These are phyloP conservation scores for Chlorociboria aeruginascens DNA, from an alignment of 495 filamentous ascomycete species.

Conservation along the genomic window DNA sequence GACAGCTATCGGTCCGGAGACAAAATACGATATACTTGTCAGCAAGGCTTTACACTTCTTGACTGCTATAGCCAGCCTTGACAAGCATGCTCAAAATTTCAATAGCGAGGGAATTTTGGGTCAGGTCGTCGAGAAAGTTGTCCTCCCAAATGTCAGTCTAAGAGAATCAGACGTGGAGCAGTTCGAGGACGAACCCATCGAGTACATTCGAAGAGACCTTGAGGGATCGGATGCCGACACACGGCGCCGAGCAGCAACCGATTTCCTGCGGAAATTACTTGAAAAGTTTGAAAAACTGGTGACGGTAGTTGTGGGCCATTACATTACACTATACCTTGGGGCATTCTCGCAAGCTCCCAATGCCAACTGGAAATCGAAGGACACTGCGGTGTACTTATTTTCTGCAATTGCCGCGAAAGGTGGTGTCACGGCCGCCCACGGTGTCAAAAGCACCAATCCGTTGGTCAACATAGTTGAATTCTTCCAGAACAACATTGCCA, in stretches of 20 bases:
- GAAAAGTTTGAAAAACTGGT: constrained; percentile 77
- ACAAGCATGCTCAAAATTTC: constrained; percentile 72
- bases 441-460: constrained; percentile 78
- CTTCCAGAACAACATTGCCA: constrained; percentile 80
- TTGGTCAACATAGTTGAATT: constrained; percentile 81
- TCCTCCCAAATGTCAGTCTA: constrained; percentile 82
- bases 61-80: constrained; percentile 70
- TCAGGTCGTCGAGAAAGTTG: constrained; percentile 87
- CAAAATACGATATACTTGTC: constrained; percentile 90
- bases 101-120: constrained; percentile 60
- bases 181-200: constrained; percentile 97
- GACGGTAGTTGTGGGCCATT: constrained; percentile 66
- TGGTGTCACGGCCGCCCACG: constrained; percentile 66
- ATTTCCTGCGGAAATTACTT: constrained; percentile 80
- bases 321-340: constrained; percentile 65
- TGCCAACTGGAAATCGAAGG: constrained; percentile 88
- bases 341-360: constrained; percentile 57
- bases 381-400: constrained; percentile 92
- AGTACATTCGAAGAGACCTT: constrained; percentile 91
- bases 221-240: constrained; percentile 96
- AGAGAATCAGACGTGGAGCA: constrained; percentile 89
- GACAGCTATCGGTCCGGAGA: constrained; percentile 71
- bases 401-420: constrained; percentile 90
- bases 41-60: constrained; percentile 90
- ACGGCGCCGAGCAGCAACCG: constrained; percentile 77